phyloP scores from a whole-genome alignment of 1,139 yeast species.

The Yamadazyma atmosphaerica region DNA sequence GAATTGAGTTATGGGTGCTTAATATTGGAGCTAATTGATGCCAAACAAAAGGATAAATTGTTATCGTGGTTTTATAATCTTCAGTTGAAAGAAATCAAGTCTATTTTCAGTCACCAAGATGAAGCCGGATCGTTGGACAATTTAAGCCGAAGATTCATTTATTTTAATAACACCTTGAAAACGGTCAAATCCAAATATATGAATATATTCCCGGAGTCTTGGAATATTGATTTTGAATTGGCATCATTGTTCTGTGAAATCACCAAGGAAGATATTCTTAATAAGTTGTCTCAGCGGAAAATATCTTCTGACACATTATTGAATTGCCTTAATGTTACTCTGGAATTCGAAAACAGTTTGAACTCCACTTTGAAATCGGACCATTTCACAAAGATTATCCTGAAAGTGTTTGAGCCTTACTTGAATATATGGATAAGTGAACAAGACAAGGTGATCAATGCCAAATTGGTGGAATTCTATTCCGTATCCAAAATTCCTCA shows the following conservation, averaged over 20 bases:
- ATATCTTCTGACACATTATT: constrained; percentile 59
- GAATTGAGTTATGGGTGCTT: constrained; percentile 63
- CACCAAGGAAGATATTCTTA: constrained; percentile 64
- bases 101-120: constrained; percentile 73
- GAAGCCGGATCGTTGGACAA: constrained; percentile 96
- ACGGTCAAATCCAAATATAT: constrained; percentile 56
- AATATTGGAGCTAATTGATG: constrained; percentile 68
- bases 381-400: constrained; percentile 53
- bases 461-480: constrained; percentile 62
- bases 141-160: constrained; percentile 75
- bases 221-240: constrained; percentile 70
- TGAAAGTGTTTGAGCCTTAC: constrained; percentile 82
- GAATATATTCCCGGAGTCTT: constrained; percentile 61
- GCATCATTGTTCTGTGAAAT: constrained; percentile 63
- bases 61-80: constrained; percentile 73
- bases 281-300: constrained; percentile 23
- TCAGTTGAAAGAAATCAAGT: constrained; percentile 70
- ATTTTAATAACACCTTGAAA: constrained; percentile 69
- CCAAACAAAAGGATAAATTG: constrained; percentile 59
- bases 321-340: constrained; percentile 34
- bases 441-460: constrained; percentile 65
- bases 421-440: constrained; percentile 83
- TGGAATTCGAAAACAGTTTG: constrained; percentile 76
- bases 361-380: constrained; percentile 53
- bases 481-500: constrained; percentile 46